Evolutionary conservation across 73 alveolate species (phyloP).

Genomic region (Symbiodinium natans): DNA sequence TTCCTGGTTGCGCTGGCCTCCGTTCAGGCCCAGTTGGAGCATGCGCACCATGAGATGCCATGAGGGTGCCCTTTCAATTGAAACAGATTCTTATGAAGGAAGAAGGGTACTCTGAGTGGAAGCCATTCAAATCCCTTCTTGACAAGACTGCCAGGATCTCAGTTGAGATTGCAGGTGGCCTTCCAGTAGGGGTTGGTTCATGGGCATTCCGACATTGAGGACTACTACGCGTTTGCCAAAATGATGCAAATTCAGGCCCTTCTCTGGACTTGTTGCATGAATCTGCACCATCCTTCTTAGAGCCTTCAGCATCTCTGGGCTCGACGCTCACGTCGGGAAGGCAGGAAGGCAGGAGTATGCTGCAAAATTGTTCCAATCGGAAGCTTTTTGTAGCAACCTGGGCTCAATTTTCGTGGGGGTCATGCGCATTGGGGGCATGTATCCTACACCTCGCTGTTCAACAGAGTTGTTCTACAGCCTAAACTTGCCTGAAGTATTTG

Average conservation of each 20-base stretch:
- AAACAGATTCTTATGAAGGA: background rate
- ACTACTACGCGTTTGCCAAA: slow-evolving; percentile 45
- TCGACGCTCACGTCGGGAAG: no score
- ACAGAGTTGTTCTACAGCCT: no score
- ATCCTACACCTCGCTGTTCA: no score
- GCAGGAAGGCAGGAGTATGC: no score
- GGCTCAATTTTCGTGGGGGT: no score
- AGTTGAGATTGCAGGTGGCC: background rate
- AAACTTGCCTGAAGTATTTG: no score
- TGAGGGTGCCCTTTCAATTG: no score
- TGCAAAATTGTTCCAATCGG: no score
- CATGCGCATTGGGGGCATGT: no score
- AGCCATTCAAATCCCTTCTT: slow-evolving; percentile 24
- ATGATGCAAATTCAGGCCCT: slow-evolving; percentile 68
- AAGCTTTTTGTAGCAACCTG: background rate
- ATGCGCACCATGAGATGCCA: background rate
- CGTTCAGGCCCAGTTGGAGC: slow-evolving; percentile 20
- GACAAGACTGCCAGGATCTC: slow-evolving; percentile 27
- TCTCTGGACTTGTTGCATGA: background rate
- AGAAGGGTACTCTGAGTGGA: slow-evolving; percentile 32
- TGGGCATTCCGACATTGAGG: background rate
- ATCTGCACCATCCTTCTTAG: no score
- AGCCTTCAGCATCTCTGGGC: no score
- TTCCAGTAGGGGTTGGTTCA: no score
- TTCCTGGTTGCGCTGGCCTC: slow-evolving; percentile 24